Evolutionary conservation across 352 stramenopile species (phyloP).

Genomic region (Plasmopara viticola): DNA sequence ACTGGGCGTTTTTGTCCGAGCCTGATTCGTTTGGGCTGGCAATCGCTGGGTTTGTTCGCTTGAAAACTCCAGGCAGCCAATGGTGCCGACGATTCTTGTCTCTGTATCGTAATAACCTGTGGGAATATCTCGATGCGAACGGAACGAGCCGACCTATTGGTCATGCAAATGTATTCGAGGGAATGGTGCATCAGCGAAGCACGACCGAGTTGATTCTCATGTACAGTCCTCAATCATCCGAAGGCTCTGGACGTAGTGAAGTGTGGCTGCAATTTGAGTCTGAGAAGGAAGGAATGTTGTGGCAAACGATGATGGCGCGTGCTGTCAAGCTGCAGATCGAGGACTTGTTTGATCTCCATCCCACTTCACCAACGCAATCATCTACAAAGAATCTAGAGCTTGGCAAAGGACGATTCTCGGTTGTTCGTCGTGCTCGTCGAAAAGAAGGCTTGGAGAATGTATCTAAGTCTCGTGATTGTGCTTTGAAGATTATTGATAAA

Average conservation of each 20-base stretch:
- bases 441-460: slow-evolving; percentile 18
- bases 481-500: slow-evolving; percentile 93
- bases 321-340: slow-evolving; percentile 43
- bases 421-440: slow-evolving; percentile 52
- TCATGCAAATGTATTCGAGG: slow-evolving; percentile 72
- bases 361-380: slow-evolving; percentile 35
- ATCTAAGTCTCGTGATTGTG: slow-evolving; percentile 44
- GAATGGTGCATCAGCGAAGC: slow-evolving; percentile 50
- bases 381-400: slow-evolving; percentile 54
- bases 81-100: slow-evolving; percentile 69
- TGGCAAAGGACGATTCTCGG: slow-evolving; percentile 75
- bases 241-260: slow-evolving; percentile 43
- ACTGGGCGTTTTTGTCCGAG: slow-evolving; percentile 11
- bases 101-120: slow-evolving; percentile 66
- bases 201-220: slow-evolving; percentile 47
- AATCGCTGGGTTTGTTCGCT: slow-evolving; percentile 41
- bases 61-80: slow-evolving; percentile 56
- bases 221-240: slow-evolving; percentile 48
- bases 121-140: slow-evolving; percentile 68
- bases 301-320: slow-evolving; percentile 1
- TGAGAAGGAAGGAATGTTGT: slow-evolving; percentile 25
- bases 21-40: slow-evolving; percentile 17
- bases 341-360: slow-evolving; percentile 59
- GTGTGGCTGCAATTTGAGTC: slow-evolving; percentile 60
- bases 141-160: slow-evolving; percentile 55